Evolutionary conservation across 257 asterid genomes (phyloP).

Genomic region (Solanum appendiculatum): DNA sequence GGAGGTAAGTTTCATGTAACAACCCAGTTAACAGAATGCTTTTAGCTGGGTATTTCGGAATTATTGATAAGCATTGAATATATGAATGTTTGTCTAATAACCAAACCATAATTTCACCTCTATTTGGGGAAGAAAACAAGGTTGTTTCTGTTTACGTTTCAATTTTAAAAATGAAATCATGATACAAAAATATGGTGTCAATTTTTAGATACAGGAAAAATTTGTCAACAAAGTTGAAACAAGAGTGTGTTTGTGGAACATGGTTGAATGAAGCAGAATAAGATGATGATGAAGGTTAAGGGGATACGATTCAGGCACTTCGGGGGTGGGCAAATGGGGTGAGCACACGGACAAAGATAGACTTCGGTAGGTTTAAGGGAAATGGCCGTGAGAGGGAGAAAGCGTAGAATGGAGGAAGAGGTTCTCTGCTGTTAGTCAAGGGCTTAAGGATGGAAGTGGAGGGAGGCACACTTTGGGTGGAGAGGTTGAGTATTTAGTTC

Average conservation of each 20-base stretch:
- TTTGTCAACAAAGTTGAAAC: background rate
- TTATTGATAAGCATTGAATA: background rate
- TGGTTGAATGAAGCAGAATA: background rate
- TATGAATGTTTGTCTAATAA: background rate
- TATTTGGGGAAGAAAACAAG: background rate
- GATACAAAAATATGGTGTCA: background rate
- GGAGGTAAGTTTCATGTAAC: slow-evolving; percentile 53
- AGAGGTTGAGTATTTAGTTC: background rate
- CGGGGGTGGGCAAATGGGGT: background rate
- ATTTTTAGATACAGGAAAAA: background rate
- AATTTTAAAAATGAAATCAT: background rate
- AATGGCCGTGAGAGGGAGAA: background rate
- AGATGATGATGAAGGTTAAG: background rate
- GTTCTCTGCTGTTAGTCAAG: background rate
- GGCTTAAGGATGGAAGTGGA: background rate
- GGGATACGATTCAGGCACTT: background rate
- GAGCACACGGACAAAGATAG: background rate
- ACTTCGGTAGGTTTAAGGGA: background rate
- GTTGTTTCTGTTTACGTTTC: background rate
- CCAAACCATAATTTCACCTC: background rate
- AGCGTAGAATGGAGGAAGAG: background rate
- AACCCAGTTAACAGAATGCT: background rate
- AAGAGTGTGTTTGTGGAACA: background rate
- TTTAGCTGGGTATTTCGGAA: background rate
- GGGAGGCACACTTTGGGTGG: background rate